phyloP scores from a whole-genome alignment of 2,329 filamentous ascomycete species.

The Ophiosphaerella herpotricha region DNA sequence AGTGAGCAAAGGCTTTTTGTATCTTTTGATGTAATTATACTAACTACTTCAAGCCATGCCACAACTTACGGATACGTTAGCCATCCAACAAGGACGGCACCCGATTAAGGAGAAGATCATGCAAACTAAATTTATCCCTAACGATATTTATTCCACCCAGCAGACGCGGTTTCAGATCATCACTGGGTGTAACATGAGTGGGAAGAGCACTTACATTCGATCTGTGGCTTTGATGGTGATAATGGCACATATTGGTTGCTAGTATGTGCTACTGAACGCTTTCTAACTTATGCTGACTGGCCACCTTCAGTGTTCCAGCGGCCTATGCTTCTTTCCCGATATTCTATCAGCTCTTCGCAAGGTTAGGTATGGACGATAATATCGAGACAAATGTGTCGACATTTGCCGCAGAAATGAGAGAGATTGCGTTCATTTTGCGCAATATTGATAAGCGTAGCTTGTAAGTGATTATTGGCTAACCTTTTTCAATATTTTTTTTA shows the following conservation, averaged over 20 bases:
- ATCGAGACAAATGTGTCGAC: slow-evolving; percentile 91
- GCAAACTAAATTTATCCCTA: slow-evolving; percentile 74
- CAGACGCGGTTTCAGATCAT: slow-evolving; percentile 88
- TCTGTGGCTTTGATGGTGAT: slow-evolving; percentile 81
- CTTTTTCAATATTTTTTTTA: too few species aligned
- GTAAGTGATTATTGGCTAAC: slow-evolving; percentile 13
- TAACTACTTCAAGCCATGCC: slow-evolving; percentile 60
- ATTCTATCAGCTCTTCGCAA: slow-evolving; percentile 81
- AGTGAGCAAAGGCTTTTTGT: slow-evolving; percentile 18
- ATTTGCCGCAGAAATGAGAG: slow-evolving; percentile 93
- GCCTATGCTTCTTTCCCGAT: slow-evolving; percentile 81
- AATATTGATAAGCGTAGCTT: slow-evolving; percentile 80
- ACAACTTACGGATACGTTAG: slow-evolving; percentile 69
- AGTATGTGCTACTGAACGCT: slow-evolving; percentile 45
- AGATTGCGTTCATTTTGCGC: slow-evolving; percentile 88
- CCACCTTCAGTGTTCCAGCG: slow-evolving; percentile 67
- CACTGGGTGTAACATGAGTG: slow-evolving; percentile 97
- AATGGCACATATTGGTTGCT: slow-evolving; percentile 93
- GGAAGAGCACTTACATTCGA: slow-evolving; percentile 91
- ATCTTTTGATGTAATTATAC: background rate
- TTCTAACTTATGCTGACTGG: slow-evolving; percentile 8
- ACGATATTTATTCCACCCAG: slow-evolving; percentile 83
- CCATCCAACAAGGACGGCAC: slow-evolving; percentile 75
- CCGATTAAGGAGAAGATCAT: slow-evolving; percentile 78
- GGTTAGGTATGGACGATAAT: slow-evolving; percentile 83